Percentiles rank a stretch among this genome's conserved stretches.
Conservation (phyloP, 2,329 filamentous ascomycete species). For the Coniochaeta hoffmannii region DNA sequence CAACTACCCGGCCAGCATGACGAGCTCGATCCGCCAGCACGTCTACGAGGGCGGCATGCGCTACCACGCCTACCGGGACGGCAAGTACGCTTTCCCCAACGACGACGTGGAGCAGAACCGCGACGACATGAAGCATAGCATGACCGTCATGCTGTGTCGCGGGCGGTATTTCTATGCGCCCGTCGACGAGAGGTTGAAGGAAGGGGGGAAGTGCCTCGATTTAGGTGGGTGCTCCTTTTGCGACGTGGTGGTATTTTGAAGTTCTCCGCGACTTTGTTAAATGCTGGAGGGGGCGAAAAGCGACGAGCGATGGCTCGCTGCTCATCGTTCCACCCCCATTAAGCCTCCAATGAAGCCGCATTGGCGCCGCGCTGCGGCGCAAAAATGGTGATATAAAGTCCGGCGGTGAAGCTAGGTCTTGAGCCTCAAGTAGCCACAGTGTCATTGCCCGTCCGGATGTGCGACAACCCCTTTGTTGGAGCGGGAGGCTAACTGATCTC, state of each 20-base stretch:
- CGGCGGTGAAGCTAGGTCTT: neutral
- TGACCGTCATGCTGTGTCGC: constrained; percentile 25
- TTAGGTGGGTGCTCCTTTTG: constrained; percentile 24
- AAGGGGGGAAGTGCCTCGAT: constrained; percentile 37
- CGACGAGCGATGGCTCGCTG: neutral
- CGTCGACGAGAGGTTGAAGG: constrained; percentile 26
- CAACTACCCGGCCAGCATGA: constrained; percentile 20
- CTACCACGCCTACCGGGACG: constrained; percentile 27
- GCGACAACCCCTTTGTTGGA: neutral
- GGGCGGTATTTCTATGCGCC: constrained; percentile 37
- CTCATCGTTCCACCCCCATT: neutral
- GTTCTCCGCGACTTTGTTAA: neutral
- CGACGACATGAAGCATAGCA: constrained; percentile 32
- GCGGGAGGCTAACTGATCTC: constrained; percentile 7
- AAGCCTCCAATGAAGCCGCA: neutral
- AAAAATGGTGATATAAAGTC: neutral
- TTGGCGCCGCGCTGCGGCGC: neutral
- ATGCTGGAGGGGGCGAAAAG: neutral
- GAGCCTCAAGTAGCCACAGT: neutral
- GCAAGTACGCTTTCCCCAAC: constrained; percentile 29
- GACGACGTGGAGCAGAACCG: constrained; percentile 32
- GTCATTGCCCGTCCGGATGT: neutral
- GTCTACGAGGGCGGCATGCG: constrained; percentile 25
- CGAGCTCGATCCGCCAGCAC: constrained; percentile 19
- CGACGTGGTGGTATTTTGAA: neutral